Evolutionary conservation across 495 filamentous ascomycete genomes (phyloP).

Genomic region (Friedmanniomyces endolithicus): DNA sequence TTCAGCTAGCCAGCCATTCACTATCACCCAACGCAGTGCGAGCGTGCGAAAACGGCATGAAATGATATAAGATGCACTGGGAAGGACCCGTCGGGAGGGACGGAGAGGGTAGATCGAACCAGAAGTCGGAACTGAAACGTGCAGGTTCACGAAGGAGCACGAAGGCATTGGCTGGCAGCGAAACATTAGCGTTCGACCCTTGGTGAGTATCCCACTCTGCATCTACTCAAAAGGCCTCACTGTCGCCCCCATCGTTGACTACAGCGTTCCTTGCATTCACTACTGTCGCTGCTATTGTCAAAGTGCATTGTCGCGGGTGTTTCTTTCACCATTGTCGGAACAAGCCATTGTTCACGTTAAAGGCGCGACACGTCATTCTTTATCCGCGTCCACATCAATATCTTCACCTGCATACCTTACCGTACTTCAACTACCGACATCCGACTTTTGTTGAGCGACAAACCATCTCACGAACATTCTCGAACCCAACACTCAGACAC

Average conservation of each 20-base stretch:
- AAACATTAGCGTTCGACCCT: conserved; percentile 9
- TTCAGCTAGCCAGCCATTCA: background rate
- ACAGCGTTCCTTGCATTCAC: background rate
- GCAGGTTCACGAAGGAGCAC: conserved; percentile 3
- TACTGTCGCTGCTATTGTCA: background rate
- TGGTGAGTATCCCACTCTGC: background rate
- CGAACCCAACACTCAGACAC: background rate
- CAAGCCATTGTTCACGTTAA: conserved; percentile 11
- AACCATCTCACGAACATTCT: background rate
- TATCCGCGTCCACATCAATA: no score
- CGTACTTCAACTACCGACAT: background rate
- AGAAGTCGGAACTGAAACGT: conserved; percentile 5
- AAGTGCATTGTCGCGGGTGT: no score
- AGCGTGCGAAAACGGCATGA: background rate
- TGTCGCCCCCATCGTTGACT: background rate
- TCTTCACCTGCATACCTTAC: no score
- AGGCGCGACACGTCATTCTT: conserved; percentile 11
- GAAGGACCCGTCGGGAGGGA: background rate
- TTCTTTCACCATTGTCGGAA: background rate
- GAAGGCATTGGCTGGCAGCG: conserved; percentile 1
- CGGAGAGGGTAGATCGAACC: background rate
- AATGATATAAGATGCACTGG: conserved; percentile 3
- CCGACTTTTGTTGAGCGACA: background rate
- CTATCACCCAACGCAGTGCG: background rate
- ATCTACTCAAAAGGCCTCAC: conserved; percentile 1